Conservation (phyloP, 345 rosid genomes). For the Eucalyptus brandiana region DNA sequence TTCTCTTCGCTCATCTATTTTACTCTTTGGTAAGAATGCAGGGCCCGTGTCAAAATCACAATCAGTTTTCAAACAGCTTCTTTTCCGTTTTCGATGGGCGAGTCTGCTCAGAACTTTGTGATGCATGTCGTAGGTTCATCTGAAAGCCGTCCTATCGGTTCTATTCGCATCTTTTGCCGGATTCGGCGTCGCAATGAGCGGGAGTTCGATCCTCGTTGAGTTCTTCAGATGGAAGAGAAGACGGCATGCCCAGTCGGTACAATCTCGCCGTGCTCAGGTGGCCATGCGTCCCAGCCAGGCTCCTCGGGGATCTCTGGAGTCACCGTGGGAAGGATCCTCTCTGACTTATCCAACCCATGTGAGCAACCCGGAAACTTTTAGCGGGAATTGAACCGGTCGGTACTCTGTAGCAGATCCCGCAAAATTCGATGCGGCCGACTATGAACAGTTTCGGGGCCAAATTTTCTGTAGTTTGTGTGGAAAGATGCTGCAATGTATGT, state of each 20-base stretch:
- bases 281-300: conserved; percentile 11
- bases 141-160: conserved; percentile 62
- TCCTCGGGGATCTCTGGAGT: neutral
- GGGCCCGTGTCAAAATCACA: neutral
- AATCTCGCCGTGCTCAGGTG: neutral
- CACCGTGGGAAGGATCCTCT: neutral
- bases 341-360: neutral
- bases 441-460: neutral
- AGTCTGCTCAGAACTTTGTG: neutral
- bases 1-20: conserved; percentile 77
- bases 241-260: conserved; percentile 11
- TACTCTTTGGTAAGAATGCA: conserved; percentile 56
- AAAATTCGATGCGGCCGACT: neutral
- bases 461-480: neutral
- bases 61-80: neutral
- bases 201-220: conserved; percentile 67
- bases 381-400: neutral
- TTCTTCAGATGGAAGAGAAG: conserved; percentile 63
- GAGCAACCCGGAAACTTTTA: neutral
- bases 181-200: conserved; percentile 79
- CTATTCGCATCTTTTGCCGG: conserved; percentile 80
- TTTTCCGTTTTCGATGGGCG: neutral
- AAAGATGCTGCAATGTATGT: neutral
- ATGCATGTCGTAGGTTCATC: conserved; percentile 27
- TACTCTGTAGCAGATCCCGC: neutral